Evolutionary conservation across 192 early-diverging fungal genomes (phyloP).

Genomic region (Umbelopsis sp.): DNA sequence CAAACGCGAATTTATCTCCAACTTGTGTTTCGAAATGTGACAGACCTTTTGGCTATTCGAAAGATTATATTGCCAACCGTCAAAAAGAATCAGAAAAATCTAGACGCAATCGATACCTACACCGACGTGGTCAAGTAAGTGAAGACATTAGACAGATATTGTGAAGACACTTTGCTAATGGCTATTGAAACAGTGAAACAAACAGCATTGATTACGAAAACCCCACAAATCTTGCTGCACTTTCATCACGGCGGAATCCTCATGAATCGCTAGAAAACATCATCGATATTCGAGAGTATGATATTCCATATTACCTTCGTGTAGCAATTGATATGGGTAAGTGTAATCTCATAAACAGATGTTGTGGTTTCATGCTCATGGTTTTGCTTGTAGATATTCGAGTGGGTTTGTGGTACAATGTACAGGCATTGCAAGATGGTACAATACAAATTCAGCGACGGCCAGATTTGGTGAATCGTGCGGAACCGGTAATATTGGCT

Average conservation of each 20-base stretch:
- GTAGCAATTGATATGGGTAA: conserved; percentile 90
- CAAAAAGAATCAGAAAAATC: conserved; percentile 67
- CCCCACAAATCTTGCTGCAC: conserved; percentile 1
- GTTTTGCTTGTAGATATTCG: conserved; percentile 67
- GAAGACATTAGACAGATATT: neutral
- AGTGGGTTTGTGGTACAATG: conserved; percentile 95
- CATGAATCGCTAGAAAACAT: conserved; percentile 71
- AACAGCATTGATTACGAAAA: conserved; percentile 32
- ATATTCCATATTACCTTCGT: conserved; percentile 95
- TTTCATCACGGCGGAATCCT: conserved; percentile 40
- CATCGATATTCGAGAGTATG: conserved; percentile 93
- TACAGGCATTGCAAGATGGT: conserved; percentile 60
- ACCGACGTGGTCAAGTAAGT: conserved; percentile 66
- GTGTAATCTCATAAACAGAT: neutral
- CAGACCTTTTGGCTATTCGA: conserved; percentile 76
- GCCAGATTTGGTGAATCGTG: conserved; percentile 87
- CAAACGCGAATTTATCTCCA: conserved; percentile 71
- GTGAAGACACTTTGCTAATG: neutral
- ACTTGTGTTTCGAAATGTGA: conserved; percentile 82
- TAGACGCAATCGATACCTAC: conserved; percentile 68
- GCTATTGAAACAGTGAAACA: conserved; percentile 20
- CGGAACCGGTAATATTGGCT: conserved; percentile 92
- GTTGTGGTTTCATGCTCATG: neutral
- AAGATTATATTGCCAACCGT: conserved; percentile 72
- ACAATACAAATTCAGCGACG: conserved; percentile 64